A percentile compares a stretch with the other conserved stretches of the same genome.
Conservation (phyloP, 2,329 filamentous ascomycete genomes). For the Chrysosporium keratinophilum region DNA sequence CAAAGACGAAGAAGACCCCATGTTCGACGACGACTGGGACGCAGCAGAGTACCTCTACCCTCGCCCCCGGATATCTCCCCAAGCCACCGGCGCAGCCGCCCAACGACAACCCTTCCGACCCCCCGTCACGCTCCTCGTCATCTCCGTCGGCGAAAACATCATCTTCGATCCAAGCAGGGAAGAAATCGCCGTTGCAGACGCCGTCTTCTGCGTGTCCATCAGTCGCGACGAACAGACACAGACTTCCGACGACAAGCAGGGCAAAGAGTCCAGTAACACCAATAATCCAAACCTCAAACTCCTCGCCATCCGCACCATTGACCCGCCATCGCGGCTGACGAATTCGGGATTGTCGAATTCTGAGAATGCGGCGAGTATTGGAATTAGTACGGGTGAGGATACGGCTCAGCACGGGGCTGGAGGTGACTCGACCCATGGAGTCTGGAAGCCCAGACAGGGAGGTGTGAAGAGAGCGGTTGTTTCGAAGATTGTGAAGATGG, state of each 20-base stretch:
- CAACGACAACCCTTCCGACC: conserved; percentile 46
- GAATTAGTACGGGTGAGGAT: conserved; percentile 33
- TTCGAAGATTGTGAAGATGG: conserved; percentile 63
- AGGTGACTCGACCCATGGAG: conserved; percentile 51
- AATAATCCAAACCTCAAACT: conserved; percentile 40
- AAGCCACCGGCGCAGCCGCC: conserved; percentile 15
- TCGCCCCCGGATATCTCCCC: conserved; percentile 27
- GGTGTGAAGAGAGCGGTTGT: conserved; percentile 68
- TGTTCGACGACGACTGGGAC: conserved; percentile 98
- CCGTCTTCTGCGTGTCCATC: conserved; percentile 75
- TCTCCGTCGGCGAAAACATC: conserved; percentile 74
- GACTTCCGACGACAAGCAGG: conserved; percentile 28
- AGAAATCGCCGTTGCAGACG: conserved; percentile 86
- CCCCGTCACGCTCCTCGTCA: conserved; percentile 81
- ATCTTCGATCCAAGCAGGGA: conserved; percentile 89
- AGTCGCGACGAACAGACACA: conserved; percentile 32
- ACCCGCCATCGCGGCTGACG: conserved; percentile 63
- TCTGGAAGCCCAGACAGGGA: conserved; percentile 78
- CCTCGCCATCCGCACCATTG: conserved; percentile 60
- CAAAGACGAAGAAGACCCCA: conserved; percentile 84
- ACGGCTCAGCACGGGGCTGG: conserved; percentile 44
- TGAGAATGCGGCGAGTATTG: conserved; percentile 47
- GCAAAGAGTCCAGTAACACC: conserved; percentile 23
- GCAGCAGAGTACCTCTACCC: conserved; percentile 69
- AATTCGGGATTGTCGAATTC: conserved; percentile 59